Evolutionary conservation across 306 rosid genomes (phyloP).

Genomic region (Acacia confusa): DNA sequence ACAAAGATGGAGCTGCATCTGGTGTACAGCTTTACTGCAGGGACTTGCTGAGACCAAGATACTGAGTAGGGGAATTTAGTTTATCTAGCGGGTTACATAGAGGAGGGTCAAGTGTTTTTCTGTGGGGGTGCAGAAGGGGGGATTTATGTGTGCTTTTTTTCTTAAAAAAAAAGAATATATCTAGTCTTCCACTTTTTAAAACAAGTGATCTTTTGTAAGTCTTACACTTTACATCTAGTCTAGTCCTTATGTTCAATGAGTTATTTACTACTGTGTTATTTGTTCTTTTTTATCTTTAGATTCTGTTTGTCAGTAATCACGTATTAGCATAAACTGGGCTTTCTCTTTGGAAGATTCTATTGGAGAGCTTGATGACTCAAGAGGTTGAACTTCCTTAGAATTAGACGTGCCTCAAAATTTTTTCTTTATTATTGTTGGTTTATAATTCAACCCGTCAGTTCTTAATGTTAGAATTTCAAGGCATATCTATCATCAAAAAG

Average conservation of each 20-base stretch:
- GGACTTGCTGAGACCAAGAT: background rate
- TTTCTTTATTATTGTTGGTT: background rate
- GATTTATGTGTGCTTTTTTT: background rate
- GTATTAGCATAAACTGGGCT: background rate
- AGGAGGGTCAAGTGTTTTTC: background rate
- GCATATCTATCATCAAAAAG: background rate
- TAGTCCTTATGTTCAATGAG: background rate
- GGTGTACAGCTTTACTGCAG: background rate
- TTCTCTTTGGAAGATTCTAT: background rate
- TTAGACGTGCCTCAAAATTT: background rate
- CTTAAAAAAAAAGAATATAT: no score
- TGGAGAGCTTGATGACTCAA: background rate
- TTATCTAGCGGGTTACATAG: background rate
- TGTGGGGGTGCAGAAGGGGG: background rate
- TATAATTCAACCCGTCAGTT: background rate
- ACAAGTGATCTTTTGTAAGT: background rate
- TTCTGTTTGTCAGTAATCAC: background rate
- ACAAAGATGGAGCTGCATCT: background rate
- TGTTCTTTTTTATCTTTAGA: background rate
- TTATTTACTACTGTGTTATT: background rate
- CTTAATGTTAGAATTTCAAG: background rate
- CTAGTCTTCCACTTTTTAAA: no score
- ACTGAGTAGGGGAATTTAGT: background rate
- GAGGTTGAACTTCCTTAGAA: background rate
- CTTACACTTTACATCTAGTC: background rate